A percentile compares a stretch with the other conserved stretches of the same genome.
These are phyloP conservation scores for Trichocladium antarcticum DNA, from an alignment of 495 filamentous ascomycete genomes.

Conservation along the genomic window DNA sequence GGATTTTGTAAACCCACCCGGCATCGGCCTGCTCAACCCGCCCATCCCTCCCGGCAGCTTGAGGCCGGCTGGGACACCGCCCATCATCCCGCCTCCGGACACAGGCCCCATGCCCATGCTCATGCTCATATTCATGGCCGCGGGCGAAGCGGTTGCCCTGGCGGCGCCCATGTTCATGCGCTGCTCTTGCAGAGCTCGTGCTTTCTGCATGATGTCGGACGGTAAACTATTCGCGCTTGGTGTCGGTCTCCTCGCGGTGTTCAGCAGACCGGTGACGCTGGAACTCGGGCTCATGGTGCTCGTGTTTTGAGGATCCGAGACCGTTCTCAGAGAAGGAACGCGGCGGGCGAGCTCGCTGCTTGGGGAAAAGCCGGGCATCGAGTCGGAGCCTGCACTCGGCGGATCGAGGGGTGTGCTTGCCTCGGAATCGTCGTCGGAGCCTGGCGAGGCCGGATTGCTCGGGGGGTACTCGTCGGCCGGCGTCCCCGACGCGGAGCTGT, in stretches of 20 bases:
- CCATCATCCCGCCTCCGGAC: constrained; percentile 4
- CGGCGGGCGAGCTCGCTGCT: constrained; percentile 28
- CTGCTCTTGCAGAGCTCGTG: constrained; percentile 47
- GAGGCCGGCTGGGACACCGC: constrained; percentile 32
- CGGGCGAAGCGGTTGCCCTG: neutral
- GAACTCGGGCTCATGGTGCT: constrained; percentile 60
- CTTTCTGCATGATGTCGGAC: constrained; percentile 70
- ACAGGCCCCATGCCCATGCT: constrained; percentile 1
- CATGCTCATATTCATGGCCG: constrained; percentile 12
- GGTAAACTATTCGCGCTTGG: constrained; percentile 47
- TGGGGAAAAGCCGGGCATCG: constrained; percentile 12
- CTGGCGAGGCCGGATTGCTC: constrained; percentile 31
- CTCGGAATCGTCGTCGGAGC: constrained; percentile 36
- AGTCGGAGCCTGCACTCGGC: constrained; percentile 27
- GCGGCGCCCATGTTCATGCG: constrained; percentile 21
- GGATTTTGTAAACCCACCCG: constrained; percentile 37
- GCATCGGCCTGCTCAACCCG: constrained; percentile 30
- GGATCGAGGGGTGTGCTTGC: constrained; percentile 37
- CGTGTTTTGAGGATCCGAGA: constrained; percentile 42
- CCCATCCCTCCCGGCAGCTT: constrained; percentile 32
- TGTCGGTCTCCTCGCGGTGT: constrained; percentile 39
- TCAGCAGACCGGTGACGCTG: constrained; percentile 68
- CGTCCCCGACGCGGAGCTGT: constrained; percentile 27
- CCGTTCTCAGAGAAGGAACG: constrained; percentile 44
- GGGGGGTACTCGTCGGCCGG: constrained; percentile 30